Percentiles rank a stretch among this genome's conserved stretches.
These are phyloP conservation scores for Phytophthora pini DNA, from an alignment of 352 stramenopile genomes.

Conservation along the genomic window DNA sequence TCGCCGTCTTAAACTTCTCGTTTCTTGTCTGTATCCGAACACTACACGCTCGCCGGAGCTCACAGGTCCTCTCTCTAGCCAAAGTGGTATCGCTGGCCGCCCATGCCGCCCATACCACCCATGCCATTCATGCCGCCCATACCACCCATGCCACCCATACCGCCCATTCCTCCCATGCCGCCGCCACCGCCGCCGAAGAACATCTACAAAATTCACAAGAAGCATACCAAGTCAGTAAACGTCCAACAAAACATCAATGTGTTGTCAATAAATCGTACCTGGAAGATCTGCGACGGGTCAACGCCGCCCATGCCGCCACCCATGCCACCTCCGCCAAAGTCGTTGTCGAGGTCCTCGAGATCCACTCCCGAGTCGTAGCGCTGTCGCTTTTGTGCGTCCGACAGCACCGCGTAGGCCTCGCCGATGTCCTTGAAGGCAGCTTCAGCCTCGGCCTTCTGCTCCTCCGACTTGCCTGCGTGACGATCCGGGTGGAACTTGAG, in stretches of 20 bases:
- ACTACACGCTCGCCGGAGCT: constrained; percentile 31
- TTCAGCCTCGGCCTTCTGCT: constrained; percentile 92
- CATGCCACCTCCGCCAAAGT: constrained; percentile 80
- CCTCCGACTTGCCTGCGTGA: constrained; percentile 89
- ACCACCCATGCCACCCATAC: constrained; percentile 40
- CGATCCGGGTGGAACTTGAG: constrained; percentile 98
- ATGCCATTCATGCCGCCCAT: constrained; percentile 46
- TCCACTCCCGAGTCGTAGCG: constrained; percentile 96
- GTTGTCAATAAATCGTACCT: constrained; percentile 47
- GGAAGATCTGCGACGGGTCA: constrained; percentile 86
- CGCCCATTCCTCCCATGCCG: constrained; percentile 62
- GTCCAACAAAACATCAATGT: constrained; percentile 1
- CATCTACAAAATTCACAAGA: constrained; percentile 54
- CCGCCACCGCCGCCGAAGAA: constrained; percentile 71
- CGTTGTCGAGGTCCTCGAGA: constrained; percentile 94
- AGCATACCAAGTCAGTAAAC: constrained; percentile 7
- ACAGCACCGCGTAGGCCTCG: constrained; percentile 96
- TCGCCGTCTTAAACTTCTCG: constrained; percentile 31
- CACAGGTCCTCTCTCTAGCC: constrained; percentile 53
- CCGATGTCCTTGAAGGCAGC: constrained; percentile 96
- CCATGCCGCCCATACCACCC: constrained; percentile 46
- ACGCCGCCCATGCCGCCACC: constrained; percentile 83
- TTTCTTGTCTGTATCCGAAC: constrained; percentile 35
- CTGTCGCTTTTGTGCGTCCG: constrained; percentile 92
- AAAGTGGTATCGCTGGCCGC: constrained; percentile 84